Evolutionary conservation across 2,329 filamentous ascomycete species (phyloP), one percentile per base, ranked within the genome.

Genomic region (Chrysosphaeria jannelii): DNA sequence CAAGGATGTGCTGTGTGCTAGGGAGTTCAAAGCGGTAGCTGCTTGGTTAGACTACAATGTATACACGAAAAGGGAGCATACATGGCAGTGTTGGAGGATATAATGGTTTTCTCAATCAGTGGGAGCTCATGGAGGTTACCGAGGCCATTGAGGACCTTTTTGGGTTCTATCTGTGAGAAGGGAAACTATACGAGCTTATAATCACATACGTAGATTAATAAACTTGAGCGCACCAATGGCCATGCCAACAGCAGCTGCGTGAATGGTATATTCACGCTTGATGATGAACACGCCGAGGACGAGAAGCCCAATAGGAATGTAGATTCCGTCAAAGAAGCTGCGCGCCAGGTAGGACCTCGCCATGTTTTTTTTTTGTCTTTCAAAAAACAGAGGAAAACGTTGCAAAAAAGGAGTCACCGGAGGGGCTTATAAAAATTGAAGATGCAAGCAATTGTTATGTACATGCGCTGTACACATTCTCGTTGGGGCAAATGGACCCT

Each of bases 51-150:
- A 19, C 7, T 14, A 9, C 16, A 18, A 18, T 7, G 16, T 18
- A n/a, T 7, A 7, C 7, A 18, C 16, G 16, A 18, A n/a, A 7
- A 18, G 7, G 16, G 14, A 5, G 46, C 59, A 39, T 48, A 78
- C 71, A 97, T 90, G 46, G 81, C 79, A 29, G 89, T 81, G 55
- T 97, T 97, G 62, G 93, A 85, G 15, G 81, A 90, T 39, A 93
- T 68, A 33, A 88, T 59, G 9, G 69, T 93, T 62, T 91, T 93
- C 47, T 93, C 75, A 46, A 71, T 68, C 36, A 97, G 67, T 43
- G 75, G 68, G 41, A 91, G 91, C 28, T 89, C 62, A 44, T 91
- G 78, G 59, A 90, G 91, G 23, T 57, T 56, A 35, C 67, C 64
- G 15, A 79, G 76, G 24, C 34, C 29, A 50, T 81, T 81, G 35